phyloP scores from a whole-genome alignment of 768 basidiomycete species.

The Kwoniella botswanensis region DNA sequence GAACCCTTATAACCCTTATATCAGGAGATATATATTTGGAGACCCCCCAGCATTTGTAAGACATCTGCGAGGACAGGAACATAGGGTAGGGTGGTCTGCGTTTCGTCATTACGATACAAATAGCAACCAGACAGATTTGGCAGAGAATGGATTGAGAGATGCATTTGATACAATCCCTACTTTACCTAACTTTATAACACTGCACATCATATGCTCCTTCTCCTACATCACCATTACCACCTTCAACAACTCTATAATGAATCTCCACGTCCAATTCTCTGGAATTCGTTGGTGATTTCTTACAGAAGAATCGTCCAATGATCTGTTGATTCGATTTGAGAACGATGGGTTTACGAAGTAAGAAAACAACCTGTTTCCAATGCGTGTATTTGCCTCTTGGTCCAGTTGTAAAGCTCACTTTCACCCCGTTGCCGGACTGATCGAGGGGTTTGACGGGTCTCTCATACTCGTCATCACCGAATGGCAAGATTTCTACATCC shows the following conservation, averaged over 20 bases:
- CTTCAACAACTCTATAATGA: conserved; percentile 65
- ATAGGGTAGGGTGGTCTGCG: too few species aligned
- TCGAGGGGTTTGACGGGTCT: conserved; percentile 34
- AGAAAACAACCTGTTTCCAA: conserved; percentile 94
- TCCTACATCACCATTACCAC: conserved; percentile 60
- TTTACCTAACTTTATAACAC: conserved; percentile 75
- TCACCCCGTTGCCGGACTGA: conserved; percentile 10
- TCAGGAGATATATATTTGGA: too few species aligned
- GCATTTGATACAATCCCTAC: too few species aligned
- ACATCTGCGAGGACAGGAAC: too few species aligned
- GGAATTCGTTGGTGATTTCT: conserved; percentile 77
- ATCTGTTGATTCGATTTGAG: conserved; percentile 79
- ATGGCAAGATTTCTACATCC: conserved; percentile 62
- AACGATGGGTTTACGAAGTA: conserved; percentile 77
- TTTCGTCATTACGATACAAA: too few species aligned
- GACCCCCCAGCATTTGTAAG: background rate
- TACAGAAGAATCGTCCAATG: conserved; percentile 78
- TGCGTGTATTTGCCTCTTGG: conserved; percentile 86
- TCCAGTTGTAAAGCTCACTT: conserved; percentile 74
- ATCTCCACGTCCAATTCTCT: conserved; percentile 91
- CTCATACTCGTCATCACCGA: conserved; percentile 47
- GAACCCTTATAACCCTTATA: too few species aligned
- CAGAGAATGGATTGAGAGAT: too few species aligned
- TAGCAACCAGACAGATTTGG: too few species aligned
- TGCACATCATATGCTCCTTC: conserved; percentile 62